Evolutionary conservation across 768 basidiomycete species (phyloP).

Genomic region (Lentinula guzmanii): DNA sequence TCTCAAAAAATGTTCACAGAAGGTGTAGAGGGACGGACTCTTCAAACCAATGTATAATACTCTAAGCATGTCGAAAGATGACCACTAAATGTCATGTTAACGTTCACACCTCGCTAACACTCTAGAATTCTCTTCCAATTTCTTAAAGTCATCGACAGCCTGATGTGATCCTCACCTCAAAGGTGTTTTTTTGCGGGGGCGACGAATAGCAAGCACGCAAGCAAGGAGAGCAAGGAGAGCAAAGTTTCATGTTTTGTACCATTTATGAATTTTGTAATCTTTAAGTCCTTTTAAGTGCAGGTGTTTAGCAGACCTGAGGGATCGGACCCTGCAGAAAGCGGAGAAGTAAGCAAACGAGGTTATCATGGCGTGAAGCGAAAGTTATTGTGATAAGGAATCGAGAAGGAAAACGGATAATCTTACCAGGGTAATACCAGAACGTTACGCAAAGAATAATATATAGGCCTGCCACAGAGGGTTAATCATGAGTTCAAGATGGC

Average conservation of each 20-base stretch:
- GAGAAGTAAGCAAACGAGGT: background rate
- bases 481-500: background rate
- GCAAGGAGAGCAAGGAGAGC: background rate
- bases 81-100: no score
- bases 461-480: conserved; percentile 34
- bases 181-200: no score
- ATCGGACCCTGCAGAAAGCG: background rate
- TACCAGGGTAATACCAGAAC: conserved; percentile 58
- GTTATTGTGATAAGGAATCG: background rate
- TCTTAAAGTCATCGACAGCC: no score
- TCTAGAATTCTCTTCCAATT: no score
- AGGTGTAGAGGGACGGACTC: no score
- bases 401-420: background rate
- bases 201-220: background rate
- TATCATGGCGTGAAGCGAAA: background rate
- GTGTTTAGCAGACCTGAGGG: background rate
- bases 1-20: no score
- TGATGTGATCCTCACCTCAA: no score
- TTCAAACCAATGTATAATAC: no score
- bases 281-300: background rate
- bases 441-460: conserved; percentile 68
- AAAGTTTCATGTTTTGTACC: background rate
- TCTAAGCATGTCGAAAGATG: no score
- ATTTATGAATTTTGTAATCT: background rate
- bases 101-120: no score